Conservation (phyloP, 2,329 filamentous ascomycete species). For the Penicillium olsonii region DNA sequence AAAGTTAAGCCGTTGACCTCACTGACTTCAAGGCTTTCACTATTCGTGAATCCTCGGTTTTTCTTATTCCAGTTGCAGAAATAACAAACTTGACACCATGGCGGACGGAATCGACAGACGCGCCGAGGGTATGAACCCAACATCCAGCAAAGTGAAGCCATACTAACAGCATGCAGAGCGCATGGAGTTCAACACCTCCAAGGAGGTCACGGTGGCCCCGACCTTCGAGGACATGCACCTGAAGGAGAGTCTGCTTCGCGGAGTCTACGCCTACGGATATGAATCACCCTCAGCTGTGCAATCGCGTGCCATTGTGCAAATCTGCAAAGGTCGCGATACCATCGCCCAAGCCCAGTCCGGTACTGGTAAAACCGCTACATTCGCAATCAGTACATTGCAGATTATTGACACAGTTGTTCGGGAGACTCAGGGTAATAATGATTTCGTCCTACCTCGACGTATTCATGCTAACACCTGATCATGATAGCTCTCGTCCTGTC, state of each 20-base stretch:
- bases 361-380: conserved; percentile 95
- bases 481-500: conserved; percentile 79
- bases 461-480: conserved; percentile 10
- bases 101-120: conserved; percentile 91
- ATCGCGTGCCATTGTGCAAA: conserved; percentile 95
- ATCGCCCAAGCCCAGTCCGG: conserved; percentile 98
- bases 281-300: conserved; percentile 97
- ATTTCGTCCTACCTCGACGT: too few relatives aligned
- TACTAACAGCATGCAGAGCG: conserved; percentile 60
- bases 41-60: conserved; percentile 9
- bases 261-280: conserved; percentile 98
- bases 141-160: conserved; percentile 8
- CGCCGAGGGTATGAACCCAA: conserved; percentile 61
- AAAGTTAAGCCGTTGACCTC: conserved; percentile 20
- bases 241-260: conserved; percentile 95
- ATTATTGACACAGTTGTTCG: conserved; percentile 92
- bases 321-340: conserved; percentile 98
- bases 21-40: conserved; percentile 7
- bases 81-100: conserved; percentile 60
- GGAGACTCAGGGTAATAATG: conserved; percentile 83
- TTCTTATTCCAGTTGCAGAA: conserved; percentile 14
- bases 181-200: conserved; percentile 98
- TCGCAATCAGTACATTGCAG: conserved; percentile 94
- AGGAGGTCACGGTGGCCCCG: conserved; percentile 90
- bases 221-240: conserved; percentile 96